phyloP scores from a whole-genome alignment of 768 basidiomycete species.

The Mycena vitilis region DNA sequence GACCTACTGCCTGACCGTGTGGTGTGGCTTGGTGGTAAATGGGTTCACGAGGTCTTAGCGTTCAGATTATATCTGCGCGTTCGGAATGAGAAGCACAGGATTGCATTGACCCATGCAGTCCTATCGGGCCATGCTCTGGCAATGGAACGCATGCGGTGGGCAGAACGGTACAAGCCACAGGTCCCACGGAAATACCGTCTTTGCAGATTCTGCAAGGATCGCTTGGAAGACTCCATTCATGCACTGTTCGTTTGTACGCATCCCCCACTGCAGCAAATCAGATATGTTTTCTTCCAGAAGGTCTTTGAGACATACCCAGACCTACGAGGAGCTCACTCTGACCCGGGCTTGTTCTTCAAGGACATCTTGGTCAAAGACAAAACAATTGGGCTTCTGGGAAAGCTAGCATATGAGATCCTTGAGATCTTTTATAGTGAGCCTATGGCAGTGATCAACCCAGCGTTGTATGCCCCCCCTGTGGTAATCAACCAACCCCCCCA shows the following conservation, averaged over 20 bases:
- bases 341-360: slow-evolving; percentile 18
- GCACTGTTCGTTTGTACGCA: not conserved
- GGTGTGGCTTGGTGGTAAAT: not conserved
- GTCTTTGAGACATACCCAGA: slow-evolving; percentile 1
- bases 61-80: not conserved
- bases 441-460: slow-evolving; percentile 15
- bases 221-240: too few species aligned
- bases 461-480: slow-evolving; percentile 11
- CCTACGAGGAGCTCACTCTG: not conserved
- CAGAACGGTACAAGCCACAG: too few species aligned
- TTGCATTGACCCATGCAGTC: not conserved
- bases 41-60: not conserved
- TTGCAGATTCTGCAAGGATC: too few species aligned
- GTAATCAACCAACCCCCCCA: not conserved
- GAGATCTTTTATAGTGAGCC: slow-evolving; percentile 18
- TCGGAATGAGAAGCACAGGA: not conserved
- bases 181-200: too few species aligned
- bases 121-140: too few species aligned
- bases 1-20: not conserved
- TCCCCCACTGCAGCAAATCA: not conserved
- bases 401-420: slow-evolving; percentile 10
- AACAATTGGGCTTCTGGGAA: slow-evolving; percentile 9
- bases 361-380: slow-evolving; percentile 7
- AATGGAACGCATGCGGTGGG: too few species aligned
- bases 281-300: not conserved